phyloP scores from a whole-genome alignment of 2,329 filamentous ascomycete species.

The Aureobasidium pullulans region DNA sequence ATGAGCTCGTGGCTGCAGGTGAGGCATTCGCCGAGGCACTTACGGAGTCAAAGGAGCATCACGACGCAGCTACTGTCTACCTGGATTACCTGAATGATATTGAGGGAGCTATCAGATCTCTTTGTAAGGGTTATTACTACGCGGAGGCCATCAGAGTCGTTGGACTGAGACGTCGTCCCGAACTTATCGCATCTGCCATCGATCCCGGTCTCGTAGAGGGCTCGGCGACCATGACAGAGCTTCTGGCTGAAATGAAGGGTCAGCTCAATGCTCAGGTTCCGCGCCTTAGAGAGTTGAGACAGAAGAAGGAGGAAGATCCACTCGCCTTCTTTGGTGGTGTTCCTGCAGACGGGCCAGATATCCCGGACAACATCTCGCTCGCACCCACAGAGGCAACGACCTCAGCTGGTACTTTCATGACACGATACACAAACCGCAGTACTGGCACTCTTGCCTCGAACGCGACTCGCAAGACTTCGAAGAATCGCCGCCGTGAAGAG shows the following conservation, averaged over 20 bases:
- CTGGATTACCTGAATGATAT: conserved; percentile 72
- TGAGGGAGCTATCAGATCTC: conserved; percentile 60
- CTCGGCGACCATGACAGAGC: conserved; percentile 74
- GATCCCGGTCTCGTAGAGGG: conserved; percentile 75
- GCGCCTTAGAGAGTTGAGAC: conserved; percentile 72
- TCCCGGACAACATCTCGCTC: conserved; percentile 88
- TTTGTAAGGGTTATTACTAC: conserved; percentile 84
- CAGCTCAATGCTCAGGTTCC: conserved; percentile 82
- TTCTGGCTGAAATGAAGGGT: conserved; percentile 84
- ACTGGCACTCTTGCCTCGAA: conserved; percentile 64
- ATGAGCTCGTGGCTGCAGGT: conserved; percentile 62
- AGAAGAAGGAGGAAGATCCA: conserved; percentile 76
- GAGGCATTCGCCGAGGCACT: conserved; percentile 68
- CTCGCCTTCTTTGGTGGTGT: conserved; percentile 74
- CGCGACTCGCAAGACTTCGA: conserved; percentile 71
- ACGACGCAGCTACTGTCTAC: conserved; percentile 70
- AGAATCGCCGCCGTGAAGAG: conserved; percentile 84
- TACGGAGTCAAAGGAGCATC: conserved; percentile 76
- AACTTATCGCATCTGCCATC: conserved; percentile 61
- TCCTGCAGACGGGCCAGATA: conserved; percentile 48
- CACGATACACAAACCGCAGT: conserved; percentile 74
- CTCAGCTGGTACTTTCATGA: conserved; percentile 71
- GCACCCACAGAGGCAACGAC: conserved; percentile 80
- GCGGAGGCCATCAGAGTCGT: conserved; percentile 79
- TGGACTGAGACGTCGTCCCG: conserved; percentile 50